Percentiles rank a stretch among this genome's conserved stretches.
Evolutionary conservation across 2,329 filamentous ascomycete genomes (phyloP).

Genomic region (Aspergillus puulaauensis): DNA sequence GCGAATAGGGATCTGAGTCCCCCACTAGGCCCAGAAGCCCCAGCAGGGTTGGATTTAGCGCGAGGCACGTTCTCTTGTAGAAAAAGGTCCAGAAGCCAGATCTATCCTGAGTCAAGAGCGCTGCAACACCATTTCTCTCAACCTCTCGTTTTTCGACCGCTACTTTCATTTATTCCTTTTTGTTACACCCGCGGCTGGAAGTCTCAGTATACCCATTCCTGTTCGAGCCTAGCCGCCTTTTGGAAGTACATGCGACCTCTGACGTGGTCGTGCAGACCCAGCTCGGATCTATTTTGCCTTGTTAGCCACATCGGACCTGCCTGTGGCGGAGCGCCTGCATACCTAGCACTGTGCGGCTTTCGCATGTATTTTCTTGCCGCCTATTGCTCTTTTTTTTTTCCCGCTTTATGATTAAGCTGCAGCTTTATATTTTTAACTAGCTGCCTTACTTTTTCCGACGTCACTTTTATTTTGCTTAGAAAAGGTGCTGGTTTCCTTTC

Average conservation of each 20-base stretch:
- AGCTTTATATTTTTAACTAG: conserved; percentile 4
- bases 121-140: conserved; percentile 8
- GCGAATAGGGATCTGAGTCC: conserved; percentile 16
- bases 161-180: conserved; percentile 10
- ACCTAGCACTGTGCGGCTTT: conserved; percentile 1
- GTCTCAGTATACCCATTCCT: conserved; percentile 8
- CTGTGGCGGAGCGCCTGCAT: conserved; percentile 42
- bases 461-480: conserved; percentile 8
- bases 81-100: conserved; percentile 26
- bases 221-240: conserved; percentile 9
- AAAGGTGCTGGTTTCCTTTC: conserved; percentile 2
- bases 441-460: conserved; percentile 5
- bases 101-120: conserved; percentile 12
- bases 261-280: conserved; percentile 34
- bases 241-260: conserved; percentile 21
- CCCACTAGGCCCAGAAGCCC: conserved; percentile 11
- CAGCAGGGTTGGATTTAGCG: conserved; percentile 18
- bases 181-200: conserved; percentile 19
- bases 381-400: conserved; percentile 7
- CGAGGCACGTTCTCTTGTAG: conserved; percentile 16
- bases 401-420: conserved; percentile 4
- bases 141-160: conserved; percentile 9
- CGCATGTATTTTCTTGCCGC: conserved; percentile 11
- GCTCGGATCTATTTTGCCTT: conserved; percentile 16
- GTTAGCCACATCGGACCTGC: conserved; percentile 26